A percentile compares a stretch with the other conserved stretches of the same genome.
Conservation (phyloP, 208 protist species). For the Phytomonas sp. region DNA sequence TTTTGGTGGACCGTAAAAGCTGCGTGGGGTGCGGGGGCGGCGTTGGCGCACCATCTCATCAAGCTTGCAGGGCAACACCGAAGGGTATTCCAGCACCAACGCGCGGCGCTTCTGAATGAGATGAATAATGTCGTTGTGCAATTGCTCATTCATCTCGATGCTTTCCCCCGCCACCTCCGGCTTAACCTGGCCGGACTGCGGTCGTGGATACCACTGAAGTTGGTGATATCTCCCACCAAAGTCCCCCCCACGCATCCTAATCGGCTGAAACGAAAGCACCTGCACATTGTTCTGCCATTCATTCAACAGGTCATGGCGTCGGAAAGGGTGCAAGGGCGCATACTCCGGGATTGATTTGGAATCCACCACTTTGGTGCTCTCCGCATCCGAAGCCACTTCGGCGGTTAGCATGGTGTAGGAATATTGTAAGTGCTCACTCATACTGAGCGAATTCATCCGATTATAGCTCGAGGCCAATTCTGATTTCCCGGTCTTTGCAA, state of each 20-base stretch:
- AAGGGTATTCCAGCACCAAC: constrained; percentile 30
- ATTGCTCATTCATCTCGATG: constrained; percentile 31
- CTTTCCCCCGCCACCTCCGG: constrained; percentile 43
- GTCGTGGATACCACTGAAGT: not conserved
- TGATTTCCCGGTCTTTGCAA: not conserved
- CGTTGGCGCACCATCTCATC: constrained; percentile 26
- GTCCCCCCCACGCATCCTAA: not conserved
- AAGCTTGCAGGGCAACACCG: constrained; percentile 26
- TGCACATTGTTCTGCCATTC: not conserved
- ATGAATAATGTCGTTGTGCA: constrained; percentile 53
- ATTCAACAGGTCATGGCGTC: not conserved
- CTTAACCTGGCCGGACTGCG: not conserved
- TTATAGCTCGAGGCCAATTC: not conserved
- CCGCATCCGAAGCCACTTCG: not conserved
- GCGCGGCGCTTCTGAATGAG: constrained; percentile 34
- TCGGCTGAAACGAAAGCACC: not conserved
- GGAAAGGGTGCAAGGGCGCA: not conserved
- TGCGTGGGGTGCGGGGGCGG: constrained; percentile 47
- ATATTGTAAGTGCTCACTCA: not conserved
- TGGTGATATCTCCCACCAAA: not conserved
- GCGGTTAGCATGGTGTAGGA: not conserved
- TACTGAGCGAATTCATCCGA: not conserved
- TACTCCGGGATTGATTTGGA: not conserved
- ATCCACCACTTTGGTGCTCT: not conserved
- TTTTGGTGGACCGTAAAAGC: constrained; percentile 50